Evolutionary conservation across 2,329 filamentous ascomycete species (phyloP).

Genomic region (Colletotrichum sublineola): DNA sequence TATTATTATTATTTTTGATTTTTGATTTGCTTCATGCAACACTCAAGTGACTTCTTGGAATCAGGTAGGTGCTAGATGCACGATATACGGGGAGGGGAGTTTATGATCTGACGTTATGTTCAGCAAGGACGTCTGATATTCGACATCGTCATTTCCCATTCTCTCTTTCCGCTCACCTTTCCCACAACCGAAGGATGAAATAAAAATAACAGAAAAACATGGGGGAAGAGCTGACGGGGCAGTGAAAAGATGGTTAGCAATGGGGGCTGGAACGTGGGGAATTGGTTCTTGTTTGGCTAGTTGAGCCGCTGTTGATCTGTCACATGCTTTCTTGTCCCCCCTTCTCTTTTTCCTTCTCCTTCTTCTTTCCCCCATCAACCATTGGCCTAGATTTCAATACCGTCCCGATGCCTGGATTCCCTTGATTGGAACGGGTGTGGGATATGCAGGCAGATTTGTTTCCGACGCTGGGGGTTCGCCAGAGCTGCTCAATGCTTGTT

Average conservation of each 20-base stretch:
- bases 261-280: conserved; percentile 34
- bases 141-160: too few species aligned
- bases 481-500: background rate
- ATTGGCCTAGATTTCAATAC: background rate
- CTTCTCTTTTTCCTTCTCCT: background rate
- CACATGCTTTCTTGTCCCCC: background rate
- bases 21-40: too few species aligned
- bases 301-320: conserved; percentile 40
- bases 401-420: background rate
- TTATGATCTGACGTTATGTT: background rate
- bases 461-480: background rate
- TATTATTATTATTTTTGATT: too few species aligned
- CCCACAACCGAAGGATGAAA: background rate
- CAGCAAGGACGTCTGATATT: background rate
- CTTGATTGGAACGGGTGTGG: background rate
- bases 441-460: background rate
- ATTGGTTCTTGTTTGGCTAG: background rate
- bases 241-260: background rate
- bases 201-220: background rate
- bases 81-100: background rate
- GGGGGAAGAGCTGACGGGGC: background rate
- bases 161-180: too few species aligned
- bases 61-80: conserved; percentile 2
- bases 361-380: too few species aligned
- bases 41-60: background rate